A percentile compares a stretch with the other conserved stretches of the same genome.
Evolutionary conservation across 2,329 filamentous ascomycete species (phyloP).

Genomic region (Sarocladiaceae sp.): DNA sequence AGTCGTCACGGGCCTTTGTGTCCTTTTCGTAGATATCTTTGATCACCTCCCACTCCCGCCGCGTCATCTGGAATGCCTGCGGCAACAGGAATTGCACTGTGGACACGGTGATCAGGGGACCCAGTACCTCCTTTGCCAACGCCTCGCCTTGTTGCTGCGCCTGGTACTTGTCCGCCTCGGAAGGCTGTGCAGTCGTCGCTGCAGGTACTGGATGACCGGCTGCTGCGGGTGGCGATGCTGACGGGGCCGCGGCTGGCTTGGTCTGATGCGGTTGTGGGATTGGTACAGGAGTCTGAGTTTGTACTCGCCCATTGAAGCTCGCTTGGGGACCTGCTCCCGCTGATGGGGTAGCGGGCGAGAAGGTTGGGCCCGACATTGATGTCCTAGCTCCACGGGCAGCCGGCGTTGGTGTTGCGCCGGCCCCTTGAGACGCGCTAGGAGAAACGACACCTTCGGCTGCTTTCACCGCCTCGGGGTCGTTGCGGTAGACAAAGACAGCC

Average conservation of each 20-base stretch:
- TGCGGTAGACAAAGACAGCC: slow-evolving; percentile 77
- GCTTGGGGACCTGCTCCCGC: slow-evolving; percentile 14
- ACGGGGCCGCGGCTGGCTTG: slow-evolving; percentile 9
- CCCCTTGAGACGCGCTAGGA: background rate
- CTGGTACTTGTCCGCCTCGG: slow-evolving; percentile 25
- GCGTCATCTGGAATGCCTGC: slow-evolving; percentile 61
- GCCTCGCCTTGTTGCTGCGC: slow-evolving; percentile 47
- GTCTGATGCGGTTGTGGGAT: slow-evolving; percentile 15
- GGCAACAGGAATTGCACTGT: slow-evolving; percentile 65
- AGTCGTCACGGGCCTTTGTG: slow-evolving; percentile 56
- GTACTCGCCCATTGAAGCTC: background rate
- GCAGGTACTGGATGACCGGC: slow-evolving; percentile 8
- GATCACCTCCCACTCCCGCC: slow-evolving; percentile 70
- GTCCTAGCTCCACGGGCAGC: slow-evolving; percentile 31
- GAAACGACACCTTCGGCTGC: background rate
- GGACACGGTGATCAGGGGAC: slow-evolving; percentile 54
- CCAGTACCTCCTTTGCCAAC: slow-evolving; percentile 58
- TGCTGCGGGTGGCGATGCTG: slow-evolving; percentile 8
- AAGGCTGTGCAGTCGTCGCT: slow-evolving; percentile 4
- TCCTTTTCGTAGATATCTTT: slow-evolving; percentile 60
- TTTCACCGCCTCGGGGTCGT: slow-evolving; percentile 35
- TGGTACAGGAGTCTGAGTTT: slow-evolving; percentile 21
- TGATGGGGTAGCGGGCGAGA: slow-evolving; percentile 47
- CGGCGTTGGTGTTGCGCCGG: slow-evolving; percentile 27
- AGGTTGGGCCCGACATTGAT: slow-evolving; percentile 43